These are phyloP conservation scores for Diaporthe humulicola DNA, from an alignment of 2,329 filamentous ascomycete species.

Conservation along the genomic window DNA sequence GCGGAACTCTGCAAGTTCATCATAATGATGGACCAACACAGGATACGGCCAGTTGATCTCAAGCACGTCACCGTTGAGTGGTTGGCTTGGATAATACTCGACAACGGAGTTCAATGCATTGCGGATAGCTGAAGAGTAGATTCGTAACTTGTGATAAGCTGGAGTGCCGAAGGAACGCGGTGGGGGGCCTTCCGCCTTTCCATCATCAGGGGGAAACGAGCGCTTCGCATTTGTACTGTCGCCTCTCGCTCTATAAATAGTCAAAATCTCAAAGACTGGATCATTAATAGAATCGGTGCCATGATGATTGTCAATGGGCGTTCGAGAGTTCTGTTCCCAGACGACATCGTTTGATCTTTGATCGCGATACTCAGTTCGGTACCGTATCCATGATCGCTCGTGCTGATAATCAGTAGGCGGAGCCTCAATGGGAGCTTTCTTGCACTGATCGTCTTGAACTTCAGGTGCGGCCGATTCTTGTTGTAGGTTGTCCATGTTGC, in stretches of 20 bases:
- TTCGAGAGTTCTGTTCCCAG: not conserved
- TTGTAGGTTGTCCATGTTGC: not conserved
- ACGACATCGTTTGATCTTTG: not conserved
- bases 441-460: not conserved
- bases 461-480: not conserved
- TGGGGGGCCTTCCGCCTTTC: not conserved
- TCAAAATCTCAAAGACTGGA: not conserved
- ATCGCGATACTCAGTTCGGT: not conserved
- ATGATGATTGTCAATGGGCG: not conserved
- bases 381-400: not conserved
- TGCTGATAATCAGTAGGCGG: not conserved
- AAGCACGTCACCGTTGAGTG: slow-evolving; percentile 40
- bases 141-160: not conserved
- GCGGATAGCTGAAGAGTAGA: slow-evolving; percentile 43
- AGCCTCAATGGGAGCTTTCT: not conserved
- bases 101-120: slow-evolving; percentile 46
- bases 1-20: slow-evolving; percentile 42
- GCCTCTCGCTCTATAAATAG: not conserved
- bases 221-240: not conserved
- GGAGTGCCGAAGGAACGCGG: not conserved
- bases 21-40: slow-evolving; percentile 47
- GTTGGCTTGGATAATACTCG: slow-evolving; percentile 46
- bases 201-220: no score
- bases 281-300: not conserved
- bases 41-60: slow-evolving; percentile 44